phyloP scores from a whole-genome alignment of 352 stramenopile genomes.

The Pythium phragmiticola region DNA sequence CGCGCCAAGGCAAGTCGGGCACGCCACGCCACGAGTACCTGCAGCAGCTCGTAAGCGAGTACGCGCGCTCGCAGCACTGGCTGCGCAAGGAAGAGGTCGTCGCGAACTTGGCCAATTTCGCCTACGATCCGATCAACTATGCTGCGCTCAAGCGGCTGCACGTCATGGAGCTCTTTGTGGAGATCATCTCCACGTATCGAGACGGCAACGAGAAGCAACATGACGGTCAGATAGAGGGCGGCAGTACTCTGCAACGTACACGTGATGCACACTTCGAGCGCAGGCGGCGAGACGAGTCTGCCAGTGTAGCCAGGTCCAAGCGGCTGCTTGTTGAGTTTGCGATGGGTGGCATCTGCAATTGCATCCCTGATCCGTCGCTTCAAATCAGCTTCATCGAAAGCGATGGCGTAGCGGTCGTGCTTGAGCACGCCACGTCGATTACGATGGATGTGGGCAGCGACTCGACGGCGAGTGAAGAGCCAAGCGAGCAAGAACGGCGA shows the following conservation, averaged over 20 bases:
- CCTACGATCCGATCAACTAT: conserved; percentile 87
- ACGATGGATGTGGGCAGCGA: conserved; percentile 6
- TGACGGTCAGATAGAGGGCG: background rate
- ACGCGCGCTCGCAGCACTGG: conserved; percentile 54
- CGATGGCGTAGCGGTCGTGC: conserved; percentile 44
- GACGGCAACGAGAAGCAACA: conserved; percentile 1
- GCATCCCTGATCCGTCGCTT: conserved; percentile 53
- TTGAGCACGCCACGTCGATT: conserved; percentile 41
- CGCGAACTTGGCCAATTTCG: conserved; percentile 82
- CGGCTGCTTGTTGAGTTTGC: conserved; percentile 60
- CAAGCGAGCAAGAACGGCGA: background rate
- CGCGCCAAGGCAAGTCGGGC: conserved; percentile 63
- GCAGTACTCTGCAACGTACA: background rate
- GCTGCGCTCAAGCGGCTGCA: conserved; percentile 46
- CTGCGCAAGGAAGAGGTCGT: conserved; percentile 73
- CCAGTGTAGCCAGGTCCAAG: conserved; percentile 21
- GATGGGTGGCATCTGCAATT: conserved; percentile 77
- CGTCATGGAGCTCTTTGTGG: conserved; percentile 77
- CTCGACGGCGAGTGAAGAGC: background rate
- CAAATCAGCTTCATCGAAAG: conserved; percentile 55
- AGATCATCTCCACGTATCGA: conserved; percentile 41
- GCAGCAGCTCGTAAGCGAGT: conserved; percentile 74
- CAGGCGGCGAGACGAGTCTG: background rate
- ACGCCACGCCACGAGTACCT: conserved; percentile 76
- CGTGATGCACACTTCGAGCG: background rate